Base-by-base conservation (phyloP, 2,329 filamentous ascomycete genomes). In the Amesomyces nigricolor region DNA sequence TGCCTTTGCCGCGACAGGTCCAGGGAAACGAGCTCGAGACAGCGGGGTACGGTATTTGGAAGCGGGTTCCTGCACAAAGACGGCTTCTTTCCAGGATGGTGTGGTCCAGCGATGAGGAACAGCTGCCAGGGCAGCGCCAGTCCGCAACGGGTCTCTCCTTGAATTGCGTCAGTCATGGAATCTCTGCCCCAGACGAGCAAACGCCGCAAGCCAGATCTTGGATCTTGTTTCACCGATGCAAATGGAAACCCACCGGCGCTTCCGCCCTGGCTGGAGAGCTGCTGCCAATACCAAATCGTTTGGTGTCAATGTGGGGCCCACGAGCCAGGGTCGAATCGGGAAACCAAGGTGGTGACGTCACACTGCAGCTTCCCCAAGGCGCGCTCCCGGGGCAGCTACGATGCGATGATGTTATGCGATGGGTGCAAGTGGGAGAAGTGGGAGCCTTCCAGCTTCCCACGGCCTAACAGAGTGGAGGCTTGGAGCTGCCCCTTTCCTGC, bases 331-430 rank as follows among this genome's bases (percentile, higher is more conserved):
- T 55, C 53, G 42, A 44, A 53, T 53, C 47, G 51, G 45, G 7
- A 47, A 44, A n/a, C 39, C 32, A 54, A 63, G 65, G 67, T 73
- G 68, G 70, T 73, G 72, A 73, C 72, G 71, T 73, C 72, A 73
- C 72, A 58, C 60, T 57, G 64, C 68, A 66, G 67, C 68, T 69
- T 63, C 68, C 67, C 68, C 70, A 67, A 68, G 62, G 47, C 39
- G 42, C 42, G 14, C 22, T 29, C 50, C 53, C 37, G 38, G 58
- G 60, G 53, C 43, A 61, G 61, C 62, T 58, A 59, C 62, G 61
- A 59, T 59, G 62, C 54, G 58, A 65, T 65, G 63, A 64, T 64
- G 63, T 58, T 39, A 58, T 56, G 51, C 17, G 42, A 32, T n/a
- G 11, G 29, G 44, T 14, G 32, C 43, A 19, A 19, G 19, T 47